Conservation (phyloP, 2,329 filamentous ascomycete genomes). For the Xylariaceae sp. region DNA sequence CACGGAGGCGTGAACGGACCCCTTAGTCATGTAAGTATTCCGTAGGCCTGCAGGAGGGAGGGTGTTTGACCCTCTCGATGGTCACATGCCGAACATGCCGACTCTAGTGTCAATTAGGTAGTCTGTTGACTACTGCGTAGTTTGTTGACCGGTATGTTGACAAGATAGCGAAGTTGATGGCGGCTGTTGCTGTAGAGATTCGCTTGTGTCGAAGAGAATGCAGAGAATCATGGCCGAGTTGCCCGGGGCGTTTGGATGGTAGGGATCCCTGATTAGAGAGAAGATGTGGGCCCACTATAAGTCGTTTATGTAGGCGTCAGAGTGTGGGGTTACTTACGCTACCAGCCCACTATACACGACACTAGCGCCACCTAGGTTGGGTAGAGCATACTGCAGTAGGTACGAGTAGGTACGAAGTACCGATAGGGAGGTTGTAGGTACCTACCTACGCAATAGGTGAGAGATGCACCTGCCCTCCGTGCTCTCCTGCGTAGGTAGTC, state of each 20-base stretch:
- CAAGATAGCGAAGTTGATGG: background rate
- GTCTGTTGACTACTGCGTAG: background rate
- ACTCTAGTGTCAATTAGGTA: background rate
- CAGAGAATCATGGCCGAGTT: background rate
- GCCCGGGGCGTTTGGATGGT: background rate
- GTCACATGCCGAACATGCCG: background rate
- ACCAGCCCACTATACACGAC: background rate
- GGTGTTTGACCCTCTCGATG: background rate
- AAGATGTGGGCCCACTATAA: background rate
- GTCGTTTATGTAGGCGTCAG: background rate
- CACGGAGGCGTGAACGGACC: background rate
- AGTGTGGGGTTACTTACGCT: background rate
- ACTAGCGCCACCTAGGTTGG: background rate
- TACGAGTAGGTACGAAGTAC: too few relatives aligned
- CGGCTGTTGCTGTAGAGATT: constrained; percentile 13
- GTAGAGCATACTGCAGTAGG: background rate
- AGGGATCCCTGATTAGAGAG: background rate
- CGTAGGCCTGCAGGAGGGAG: background rate
- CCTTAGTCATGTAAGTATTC: background rate
- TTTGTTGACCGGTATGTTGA: background rate
- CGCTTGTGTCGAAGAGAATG: constrained; percentile 5
- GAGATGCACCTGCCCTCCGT: too few relatives aligned
- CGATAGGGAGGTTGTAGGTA: too few relatives aligned
- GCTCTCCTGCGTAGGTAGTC: too few relatives aligned
- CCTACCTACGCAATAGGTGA: too few relatives aligned